Evolutionary conservation across 2,329 filamentous ascomycete genomes (phyloP).

Genomic region (Cadophora sp.): DNA sequence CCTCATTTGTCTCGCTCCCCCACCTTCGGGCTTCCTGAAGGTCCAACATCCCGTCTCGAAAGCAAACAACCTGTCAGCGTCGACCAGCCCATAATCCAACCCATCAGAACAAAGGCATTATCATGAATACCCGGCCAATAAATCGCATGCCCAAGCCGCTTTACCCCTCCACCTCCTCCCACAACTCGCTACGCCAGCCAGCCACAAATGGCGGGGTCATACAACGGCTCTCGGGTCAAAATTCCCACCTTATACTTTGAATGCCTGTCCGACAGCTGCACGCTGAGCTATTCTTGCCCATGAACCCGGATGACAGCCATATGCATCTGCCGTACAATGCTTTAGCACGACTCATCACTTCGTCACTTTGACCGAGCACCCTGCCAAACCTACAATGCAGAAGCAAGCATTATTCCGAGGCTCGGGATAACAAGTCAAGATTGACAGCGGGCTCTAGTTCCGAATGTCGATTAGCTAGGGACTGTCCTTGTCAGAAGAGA

Average conservation of each 20-base stretch:
- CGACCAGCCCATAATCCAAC: not conserved
- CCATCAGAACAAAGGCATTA: constrained; percentile 11
- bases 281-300: constrained; percentile 6
- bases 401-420: not conserved
- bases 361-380: not conserved
- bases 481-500: not conserved
- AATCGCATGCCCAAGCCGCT: not conserved
- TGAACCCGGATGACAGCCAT: constrained; percentile 3
- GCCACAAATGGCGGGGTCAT: constrained; percentile 16
- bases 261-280: constrained; percentile 8
- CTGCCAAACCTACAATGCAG: not conserved
- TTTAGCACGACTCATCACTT: not conserved
- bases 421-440: not conserved
- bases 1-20: not conserved
- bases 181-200: not conserved
- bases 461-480: not conserved
- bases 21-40: not conserved
- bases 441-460: constrained; percentile 14
- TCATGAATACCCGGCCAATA: constrained; percentile 1
- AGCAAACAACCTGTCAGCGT: not conserved
- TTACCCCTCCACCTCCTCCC: constrained; percentile 7
- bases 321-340: not conserved
- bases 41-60: constrained; percentile 5
- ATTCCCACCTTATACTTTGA: not conserved
- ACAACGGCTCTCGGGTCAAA: not conserved